Evolutionary conservation across 805 yeast species (phyloP).

Genomic region (Tetrapisispora iriomotensis): DNA sequence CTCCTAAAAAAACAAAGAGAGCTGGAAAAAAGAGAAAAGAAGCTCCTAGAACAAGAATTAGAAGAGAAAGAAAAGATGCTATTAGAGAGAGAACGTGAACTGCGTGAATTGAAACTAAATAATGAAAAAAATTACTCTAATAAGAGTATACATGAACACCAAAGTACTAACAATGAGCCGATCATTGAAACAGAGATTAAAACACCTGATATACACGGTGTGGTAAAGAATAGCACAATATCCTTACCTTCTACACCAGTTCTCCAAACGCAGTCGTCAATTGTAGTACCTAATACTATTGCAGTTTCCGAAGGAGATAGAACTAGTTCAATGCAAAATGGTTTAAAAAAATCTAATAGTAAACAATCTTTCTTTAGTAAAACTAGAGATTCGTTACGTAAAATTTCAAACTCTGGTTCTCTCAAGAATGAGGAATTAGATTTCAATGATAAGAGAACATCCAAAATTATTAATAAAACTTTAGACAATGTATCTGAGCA

Average conservation of each 20-base stretch:
- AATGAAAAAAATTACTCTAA: neutral
- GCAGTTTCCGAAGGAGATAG: neutral
- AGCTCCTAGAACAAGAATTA: slow-evolving; percentile 3
- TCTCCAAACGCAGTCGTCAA: neutral
- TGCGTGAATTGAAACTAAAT: neutral
- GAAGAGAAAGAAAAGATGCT: slow-evolving; percentile 3
- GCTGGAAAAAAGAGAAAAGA: slow-evolving; percentile 3
- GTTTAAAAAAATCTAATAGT: neutral
- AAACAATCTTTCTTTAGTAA: neutral
- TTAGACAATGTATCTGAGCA: no score
- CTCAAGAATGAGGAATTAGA: no score
- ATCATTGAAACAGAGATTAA: no score
- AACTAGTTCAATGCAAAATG: neutral
- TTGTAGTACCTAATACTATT: neutral
- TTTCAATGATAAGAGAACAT: no score
- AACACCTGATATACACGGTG: no score
- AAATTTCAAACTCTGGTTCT: neutral
- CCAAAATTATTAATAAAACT: no score
- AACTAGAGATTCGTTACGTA: neutral
- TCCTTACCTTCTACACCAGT: no score
- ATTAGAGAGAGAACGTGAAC: slow-evolving; percentile 2
- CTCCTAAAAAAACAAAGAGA: neutral
- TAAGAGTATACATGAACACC: neutral
- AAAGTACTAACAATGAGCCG: neutral
- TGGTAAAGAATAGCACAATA: no score